Evolutionary conservation across 2,329 filamentous ascomycete genomes (phyloP).

Genomic region (Ascochyta rabiei): DNA sequence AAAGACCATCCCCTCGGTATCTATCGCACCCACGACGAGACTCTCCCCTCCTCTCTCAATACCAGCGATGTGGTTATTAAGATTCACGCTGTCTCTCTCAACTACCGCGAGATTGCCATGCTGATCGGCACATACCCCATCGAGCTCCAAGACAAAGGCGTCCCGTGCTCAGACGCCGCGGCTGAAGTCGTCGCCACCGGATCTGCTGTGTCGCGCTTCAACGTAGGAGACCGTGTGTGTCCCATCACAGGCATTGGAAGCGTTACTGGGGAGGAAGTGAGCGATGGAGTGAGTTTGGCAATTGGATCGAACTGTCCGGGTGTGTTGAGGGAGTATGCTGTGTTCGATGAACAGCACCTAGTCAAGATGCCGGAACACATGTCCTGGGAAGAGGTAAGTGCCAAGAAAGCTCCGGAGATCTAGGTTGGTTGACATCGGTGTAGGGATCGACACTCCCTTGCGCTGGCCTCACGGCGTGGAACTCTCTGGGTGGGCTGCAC

Average conservation of each 20-base stretch:
- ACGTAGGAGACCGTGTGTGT: constrained; percentile 33
- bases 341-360: constrained; percentile 33
- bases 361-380: constrained; percentile 30
- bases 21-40: constrained; percentile 9
- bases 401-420: not conserved
- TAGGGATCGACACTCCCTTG: constrained; percentile 31
- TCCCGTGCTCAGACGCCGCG: constrained; percentile 33
- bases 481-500: constrained; percentile 22
- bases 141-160: constrained; percentile 16
- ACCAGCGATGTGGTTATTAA: constrained; percentile 29
- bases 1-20: constrained; percentile 1
- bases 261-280: constrained; percentile 20
- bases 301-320: constrained; percentile 22
- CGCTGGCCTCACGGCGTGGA: constrained; percentile 36
- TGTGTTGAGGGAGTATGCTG: constrained; percentile 32
- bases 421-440: not conserved
- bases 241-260: constrained; percentile 16
- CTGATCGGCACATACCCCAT: constrained; percentile 24
- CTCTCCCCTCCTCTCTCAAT: constrained; percentile 20
- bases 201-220: constrained; percentile 19
- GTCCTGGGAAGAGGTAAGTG: constrained; percentile 36
- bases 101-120: constrained; percentile 39
- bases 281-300: not conserved
- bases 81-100: constrained; percentile 37
- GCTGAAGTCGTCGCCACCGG: constrained; percentile 34